phyloP scores from a whole-genome alignment of 495 filamentous ascomycete genomes.

The Talaromyces ruber region DNA sequence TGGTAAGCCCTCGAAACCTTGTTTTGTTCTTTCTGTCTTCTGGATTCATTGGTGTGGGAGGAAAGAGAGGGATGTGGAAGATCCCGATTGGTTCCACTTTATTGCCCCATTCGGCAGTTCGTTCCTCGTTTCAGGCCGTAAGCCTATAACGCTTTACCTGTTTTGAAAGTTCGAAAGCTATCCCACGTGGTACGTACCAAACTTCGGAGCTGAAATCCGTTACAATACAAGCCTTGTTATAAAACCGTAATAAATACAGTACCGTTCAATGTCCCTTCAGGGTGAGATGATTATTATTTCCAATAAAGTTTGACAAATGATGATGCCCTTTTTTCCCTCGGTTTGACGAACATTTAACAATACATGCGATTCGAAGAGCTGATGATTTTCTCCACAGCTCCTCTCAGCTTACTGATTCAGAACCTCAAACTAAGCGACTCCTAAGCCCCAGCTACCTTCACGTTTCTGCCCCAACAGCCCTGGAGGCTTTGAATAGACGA shows the following conservation, averaged over 20 bases:
- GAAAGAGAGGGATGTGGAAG: background rate
- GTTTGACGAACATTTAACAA: background rate
- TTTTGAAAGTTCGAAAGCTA: background rate
- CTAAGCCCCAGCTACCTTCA: background rate
- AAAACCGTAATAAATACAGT: background rate
- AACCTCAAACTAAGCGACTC: background rate
- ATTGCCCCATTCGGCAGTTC: background rate
- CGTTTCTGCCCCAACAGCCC: background rate
- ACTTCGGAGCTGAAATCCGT: background rate
- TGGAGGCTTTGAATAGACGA: background rate
- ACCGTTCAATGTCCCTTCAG: too few species aligned
- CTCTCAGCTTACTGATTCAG: background rate
- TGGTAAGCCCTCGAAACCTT: background rate
- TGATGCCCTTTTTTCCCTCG: background rate
- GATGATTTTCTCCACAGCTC: background rate
- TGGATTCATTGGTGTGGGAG: background rate
- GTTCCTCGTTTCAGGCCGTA: background rate
- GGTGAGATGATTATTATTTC: background rate
- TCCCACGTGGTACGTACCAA: background rate
- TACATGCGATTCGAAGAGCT: background rate
- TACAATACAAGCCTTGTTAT: background rate
- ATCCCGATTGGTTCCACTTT: background rate
- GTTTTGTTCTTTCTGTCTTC: background rate
- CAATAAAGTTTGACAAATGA: background rate
- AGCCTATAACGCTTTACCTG: too few species aligned